Conservation (phyloP, 1,139 yeast species). For the Pichia sp. region DNA sequence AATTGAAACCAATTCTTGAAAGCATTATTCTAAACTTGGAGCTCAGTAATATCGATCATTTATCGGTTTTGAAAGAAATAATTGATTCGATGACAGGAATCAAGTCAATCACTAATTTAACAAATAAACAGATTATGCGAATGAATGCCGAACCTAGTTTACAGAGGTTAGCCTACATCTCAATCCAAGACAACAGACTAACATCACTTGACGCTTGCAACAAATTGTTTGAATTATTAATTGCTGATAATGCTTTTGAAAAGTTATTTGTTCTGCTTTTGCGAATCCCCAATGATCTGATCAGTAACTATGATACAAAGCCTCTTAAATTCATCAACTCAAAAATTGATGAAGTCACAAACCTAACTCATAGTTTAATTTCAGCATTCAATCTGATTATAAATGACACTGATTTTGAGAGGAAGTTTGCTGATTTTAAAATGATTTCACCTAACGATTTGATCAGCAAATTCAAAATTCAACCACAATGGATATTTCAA, state of each 20-base stretch:
- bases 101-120: constrained; percentile 56
- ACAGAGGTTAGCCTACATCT: constrained; percentile 45
- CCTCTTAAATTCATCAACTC: constrained; percentile 70
- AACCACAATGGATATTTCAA: constrained; percentile 67
- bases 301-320: constrained; percentile 28
- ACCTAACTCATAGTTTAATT: constrained; percentile 56
- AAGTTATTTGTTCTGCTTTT: constrained; percentile 63
- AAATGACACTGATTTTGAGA: constrained; percentile 28
- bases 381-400: constrained; percentile 52
- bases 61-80: constrained; percentile 63
- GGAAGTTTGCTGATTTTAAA: constrained; percentile 23
- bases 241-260: constrained; percentile 38
- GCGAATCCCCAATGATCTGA: constrained; percentile 38
- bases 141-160: constrained; percentile 60
- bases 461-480: constrained; percentile 34
- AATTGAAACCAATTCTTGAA: constrained; percentile 47
- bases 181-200: constrained; percentile 56
- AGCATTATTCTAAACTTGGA: constrained; percentile 62
- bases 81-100: constrained; percentile 78
- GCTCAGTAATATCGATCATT: constrained; percentile 51
- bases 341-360: constrained; percentile 62
- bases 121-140: constrained; percentile 56
- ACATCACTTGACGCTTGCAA: constrained; percentile 41
- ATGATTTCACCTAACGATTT: constrained; percentile 27
- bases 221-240: constrained; percentile 42